phyloP scores from a whole-genome alignment of 139 green algal genomes.

The Chlamydomonas sp. region DNA sequence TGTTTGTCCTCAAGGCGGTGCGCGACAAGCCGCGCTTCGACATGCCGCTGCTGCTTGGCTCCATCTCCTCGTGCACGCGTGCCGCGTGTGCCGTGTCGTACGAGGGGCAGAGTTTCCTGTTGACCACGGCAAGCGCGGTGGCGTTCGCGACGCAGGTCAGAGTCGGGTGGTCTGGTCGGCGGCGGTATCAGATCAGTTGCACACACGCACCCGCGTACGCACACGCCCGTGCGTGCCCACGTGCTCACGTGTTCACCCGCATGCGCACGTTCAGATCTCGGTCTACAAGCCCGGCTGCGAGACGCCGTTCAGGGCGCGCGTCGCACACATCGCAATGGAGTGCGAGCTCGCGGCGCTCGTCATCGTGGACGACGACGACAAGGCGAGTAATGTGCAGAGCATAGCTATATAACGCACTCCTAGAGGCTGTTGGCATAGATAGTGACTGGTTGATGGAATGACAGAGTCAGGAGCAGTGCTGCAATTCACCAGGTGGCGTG shows the following conservation, averaged over 20 bases:
- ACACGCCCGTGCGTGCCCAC: too few relatives aligned
- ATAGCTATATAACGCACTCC: too few relatives aligned
- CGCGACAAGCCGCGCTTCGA: constrained; percentile 31
- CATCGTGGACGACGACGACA: neutral
- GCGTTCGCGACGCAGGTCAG: constrained; percentile 24
- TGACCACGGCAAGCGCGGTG: constrained; percentile 23
- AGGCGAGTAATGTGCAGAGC: neutral
- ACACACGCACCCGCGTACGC: too few relatives aligned
- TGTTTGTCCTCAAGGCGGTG: neutral
- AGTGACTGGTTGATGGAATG: too few relatives aligned
- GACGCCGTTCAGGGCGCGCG: constrained; percentile 17
- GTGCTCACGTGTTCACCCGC: too few relatives aligned
- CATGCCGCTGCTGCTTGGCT: constrained; percentile 33
- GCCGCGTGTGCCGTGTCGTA: constrained; percentile 20
- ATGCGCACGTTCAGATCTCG: constrained; percentile 15
- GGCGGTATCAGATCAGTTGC: neutral
- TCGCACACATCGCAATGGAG: constrained; percentile 24
- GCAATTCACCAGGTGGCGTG: too few relatives aligned
- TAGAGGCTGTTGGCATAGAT: too few relatives aligned
- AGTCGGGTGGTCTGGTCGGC: neutral
- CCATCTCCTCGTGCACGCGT: neutral
- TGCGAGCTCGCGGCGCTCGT: constrained; percentile 26
- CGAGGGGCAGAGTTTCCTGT: constrained; percentile 17
- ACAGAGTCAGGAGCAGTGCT: too few relatives aligned
- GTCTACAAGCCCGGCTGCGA: constrained; percentile 19